Evolutionary conservation across 148 eudicot species (phyloP).

Genomic region (Rhododendron kiyosumense): DNA sequence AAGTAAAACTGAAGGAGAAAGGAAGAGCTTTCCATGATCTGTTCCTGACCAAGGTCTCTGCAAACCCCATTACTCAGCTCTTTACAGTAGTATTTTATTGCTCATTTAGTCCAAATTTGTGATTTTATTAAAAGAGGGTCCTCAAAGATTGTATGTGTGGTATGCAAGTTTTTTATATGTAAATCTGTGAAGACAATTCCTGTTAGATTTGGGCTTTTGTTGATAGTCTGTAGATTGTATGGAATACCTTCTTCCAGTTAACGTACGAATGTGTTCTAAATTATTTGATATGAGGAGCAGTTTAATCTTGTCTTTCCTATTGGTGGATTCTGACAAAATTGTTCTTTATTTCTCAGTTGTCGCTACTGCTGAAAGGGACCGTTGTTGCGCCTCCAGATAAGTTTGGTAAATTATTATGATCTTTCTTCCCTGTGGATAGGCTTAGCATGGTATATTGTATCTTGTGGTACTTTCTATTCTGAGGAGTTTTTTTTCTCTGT

Average conservation of each 20-base stretch:
- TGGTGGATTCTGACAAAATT: conserved; percentile 4
- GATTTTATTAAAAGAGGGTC: background rate
- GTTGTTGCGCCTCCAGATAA: conserved; percentile 98
- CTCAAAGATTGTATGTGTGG: background rate
- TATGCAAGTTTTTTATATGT: background rate
- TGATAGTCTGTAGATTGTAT: background rate
- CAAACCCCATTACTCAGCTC: background rate
- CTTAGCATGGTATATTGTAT: background rate
- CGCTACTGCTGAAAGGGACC: conserved; percentile 86
- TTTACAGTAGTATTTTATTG: background rate
- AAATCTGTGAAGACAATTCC: background rate
- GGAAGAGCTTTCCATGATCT: conserved; percentile 90
- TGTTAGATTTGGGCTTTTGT: background rate
- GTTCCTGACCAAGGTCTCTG: conserved; percentile 80
- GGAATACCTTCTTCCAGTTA: background rate
- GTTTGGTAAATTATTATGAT: conserved; percentile 54
- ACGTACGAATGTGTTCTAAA: background rate
- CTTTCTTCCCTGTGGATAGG: background rate
- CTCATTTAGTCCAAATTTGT: background rate
- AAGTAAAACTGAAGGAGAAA: conserved; percentile 83
- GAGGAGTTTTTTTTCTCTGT: background rate
- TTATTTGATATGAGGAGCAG: background rate
- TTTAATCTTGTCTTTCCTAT: conserved; percentile 4
- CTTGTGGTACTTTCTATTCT: background rate
- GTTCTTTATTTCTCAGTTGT: conserved; percentile 46